These are phyloP conservation scores for Iberis pinnata DNA, from an alignment of 345 rosid genomes.

Conservation along the genomic window DNA sequence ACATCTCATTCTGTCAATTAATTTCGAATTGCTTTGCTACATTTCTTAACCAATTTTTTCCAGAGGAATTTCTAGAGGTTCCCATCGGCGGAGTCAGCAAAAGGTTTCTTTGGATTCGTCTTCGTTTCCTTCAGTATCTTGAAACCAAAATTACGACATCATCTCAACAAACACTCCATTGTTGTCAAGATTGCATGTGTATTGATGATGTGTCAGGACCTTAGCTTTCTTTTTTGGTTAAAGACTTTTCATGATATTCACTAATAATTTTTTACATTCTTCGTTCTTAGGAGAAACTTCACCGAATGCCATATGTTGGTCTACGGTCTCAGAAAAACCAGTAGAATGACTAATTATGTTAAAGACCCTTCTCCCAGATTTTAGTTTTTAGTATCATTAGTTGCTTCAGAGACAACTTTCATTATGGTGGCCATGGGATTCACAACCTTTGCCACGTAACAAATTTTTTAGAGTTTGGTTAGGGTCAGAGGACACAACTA, in stretches of 20 bases:
- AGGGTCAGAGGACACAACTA: conserved; percentile 49
- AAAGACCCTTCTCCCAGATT: conserved; percentile 65
- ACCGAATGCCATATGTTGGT: conserved; percentile 26
- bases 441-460: conserved; percentile 57
- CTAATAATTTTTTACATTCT: conserved; percentile 35
- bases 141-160: no score
- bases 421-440: conserved; percentile 63
- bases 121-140: no score
- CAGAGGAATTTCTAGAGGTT: no score
- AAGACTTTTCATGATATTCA: conserved; percentile 27
- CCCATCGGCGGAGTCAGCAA: no score
- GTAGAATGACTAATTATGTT: conserved; percentile 64
- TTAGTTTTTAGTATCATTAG: conserved; percentile 53
- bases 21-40: no score
- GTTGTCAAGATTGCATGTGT: conserved; percentile 37
- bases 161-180: conserved; percentile 30
- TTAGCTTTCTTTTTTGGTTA: no score
- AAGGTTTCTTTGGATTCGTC: no score
- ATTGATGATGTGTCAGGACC: conserved; percentile 16
- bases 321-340: conserved; percentile 31
- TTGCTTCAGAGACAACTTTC: conserved; percentile 83
- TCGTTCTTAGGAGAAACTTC: conserved; percentile 38
- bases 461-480: conserved; percentile 47
- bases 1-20: no score
- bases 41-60: no score